Evolutionary conservation across 768 basidiomycete genomes (phyloP).

Genomic region (Inosperma sp.): DNA sequence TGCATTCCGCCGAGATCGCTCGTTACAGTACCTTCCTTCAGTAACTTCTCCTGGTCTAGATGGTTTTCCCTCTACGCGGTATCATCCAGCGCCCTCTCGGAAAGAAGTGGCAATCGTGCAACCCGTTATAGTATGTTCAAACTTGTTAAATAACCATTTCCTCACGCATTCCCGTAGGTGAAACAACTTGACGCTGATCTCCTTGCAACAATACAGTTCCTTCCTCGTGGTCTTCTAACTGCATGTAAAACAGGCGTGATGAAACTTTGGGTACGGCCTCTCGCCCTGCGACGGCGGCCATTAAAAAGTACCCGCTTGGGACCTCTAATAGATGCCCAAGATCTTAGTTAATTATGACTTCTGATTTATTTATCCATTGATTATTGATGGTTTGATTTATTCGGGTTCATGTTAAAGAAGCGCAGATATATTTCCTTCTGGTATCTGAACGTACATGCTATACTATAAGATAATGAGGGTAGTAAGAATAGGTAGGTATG

Average conservation of each 20-base stretch:
- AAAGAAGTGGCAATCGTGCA: slow-evolving; percentile 89
- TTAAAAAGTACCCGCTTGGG: slow-evolving; percentile 22
- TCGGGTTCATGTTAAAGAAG: too few species aligned
- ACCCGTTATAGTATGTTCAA: slow-evolving; percentile 69
- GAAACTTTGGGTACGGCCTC: slow-evolving; percentile 80
- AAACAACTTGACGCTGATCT: slow-evolving; percentile 81
- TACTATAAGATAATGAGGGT: neutral
- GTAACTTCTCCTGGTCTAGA: slow-evolving; percentile 35
- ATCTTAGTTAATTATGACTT: slow-evolving; percentile 14
- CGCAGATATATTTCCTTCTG: too few species aligned
- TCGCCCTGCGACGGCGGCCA: slow-evolving; percentile 42
- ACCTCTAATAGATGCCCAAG: slow-evolving; percentile 23
- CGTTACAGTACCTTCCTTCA: slow-evolving; percentile 52
- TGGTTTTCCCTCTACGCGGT: slow-evolving; percentile 44
- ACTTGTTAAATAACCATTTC: neutral
- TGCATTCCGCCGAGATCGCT: slow-evolving; percentile 59
- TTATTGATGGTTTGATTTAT: too few species aligned
- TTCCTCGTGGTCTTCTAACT: slow-evolving; percentile 75
- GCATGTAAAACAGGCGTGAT: slow-evolving; percentile 73
- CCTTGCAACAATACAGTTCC: slow-evolving; percentile 67
- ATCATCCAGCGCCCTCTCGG: slow-evolving; percentile 85
- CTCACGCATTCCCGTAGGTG: slow-evolving; percentile 40
- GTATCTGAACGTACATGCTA: neutral
- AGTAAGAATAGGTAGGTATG: neutral
- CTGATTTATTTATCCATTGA: neutral